phyloP scores from a whole-genome alignment of 257 asterid genomes.

The Plectranthus barbatus region DNA sequence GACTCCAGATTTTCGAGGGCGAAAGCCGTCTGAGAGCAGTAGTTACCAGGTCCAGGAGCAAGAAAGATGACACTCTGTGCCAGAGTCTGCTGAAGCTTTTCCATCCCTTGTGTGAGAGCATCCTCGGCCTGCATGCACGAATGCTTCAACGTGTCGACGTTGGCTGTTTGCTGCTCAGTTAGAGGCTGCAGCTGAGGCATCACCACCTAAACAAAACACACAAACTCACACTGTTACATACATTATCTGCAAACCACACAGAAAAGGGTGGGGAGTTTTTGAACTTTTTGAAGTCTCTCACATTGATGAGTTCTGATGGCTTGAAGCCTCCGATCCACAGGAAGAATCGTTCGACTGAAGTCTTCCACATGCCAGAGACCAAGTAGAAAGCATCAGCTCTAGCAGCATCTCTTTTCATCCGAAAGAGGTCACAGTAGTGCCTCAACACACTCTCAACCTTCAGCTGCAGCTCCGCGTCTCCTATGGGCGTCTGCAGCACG shows the following conservation, averaged over 20 bases:
- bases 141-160: conserved; percentile 45
- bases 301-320: conserved; percentile 84
- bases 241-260: neutral
- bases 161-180: conserved; percentile 48
- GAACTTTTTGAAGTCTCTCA: conserved; percentile 14
- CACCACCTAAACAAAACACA: conserved; percentile 39
- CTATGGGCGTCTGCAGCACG: conserved; percentile 44
- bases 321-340: conserved; percentile 96
- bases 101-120: conserved; percentile 87
- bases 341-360: conserved; percentile 78
- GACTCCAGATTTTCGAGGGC: conserved; percentile 65
- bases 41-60: conserved; percentile 40
- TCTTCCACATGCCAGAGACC: conserved; percentile 76
- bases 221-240: neutral
- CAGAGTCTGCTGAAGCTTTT: conserved; percentile 78
- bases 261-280: too few species aligned
- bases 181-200: conserved; percentile 66
- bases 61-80: conserved; percentile 55
- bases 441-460: conserved; percentile 46
- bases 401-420: conserved; percentile 74
- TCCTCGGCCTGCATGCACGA: conserved; percentile 94
- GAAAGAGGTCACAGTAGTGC: conserved; percentile 69
- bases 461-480: conserved; percentile 47
- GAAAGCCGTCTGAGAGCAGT: conserved; percentile 45
- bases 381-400: conserved; percentile 75